Conservation (phyloP, 2,329 filamentous ascomycete species). For the Magnaporthales sp. region DNA sequence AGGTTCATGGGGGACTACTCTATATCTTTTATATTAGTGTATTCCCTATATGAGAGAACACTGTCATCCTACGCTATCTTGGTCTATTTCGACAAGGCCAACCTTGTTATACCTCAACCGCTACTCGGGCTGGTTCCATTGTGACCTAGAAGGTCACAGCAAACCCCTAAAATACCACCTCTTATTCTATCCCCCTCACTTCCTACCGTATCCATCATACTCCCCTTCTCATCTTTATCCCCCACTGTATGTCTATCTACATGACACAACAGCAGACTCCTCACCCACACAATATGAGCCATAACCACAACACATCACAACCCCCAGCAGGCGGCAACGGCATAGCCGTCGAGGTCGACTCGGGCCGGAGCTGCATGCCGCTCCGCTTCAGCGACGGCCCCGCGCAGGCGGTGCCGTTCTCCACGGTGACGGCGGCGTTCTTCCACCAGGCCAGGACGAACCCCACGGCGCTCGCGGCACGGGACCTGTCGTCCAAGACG, state of each 20-base stretch:
- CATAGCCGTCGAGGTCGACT: too few relatives aligned
- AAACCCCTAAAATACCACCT: background rate
- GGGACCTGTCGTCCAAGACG: constrained; percentile 5
- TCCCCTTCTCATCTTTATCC: too few relatives aligned
- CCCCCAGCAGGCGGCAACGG: too few relatives aligned
- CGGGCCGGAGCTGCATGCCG: background rate
- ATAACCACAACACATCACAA: background rate
- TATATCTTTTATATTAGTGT: background rate
- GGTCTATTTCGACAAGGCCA: background rate
- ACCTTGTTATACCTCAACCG: background rate
- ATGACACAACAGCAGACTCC: background rate
- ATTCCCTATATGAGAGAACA: background rate
- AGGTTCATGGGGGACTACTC: background rate
- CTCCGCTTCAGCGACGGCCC: constrained; percentile 4
- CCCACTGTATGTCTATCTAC: too few relatives aligned
- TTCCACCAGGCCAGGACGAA: constrained; percentile 1
- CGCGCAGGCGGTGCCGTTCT: background rate
- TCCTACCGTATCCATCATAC: too few relatives aligned
- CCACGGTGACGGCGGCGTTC: constrained; percentile 1
- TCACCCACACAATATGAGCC: background rate
- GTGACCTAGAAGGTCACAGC: background rate
- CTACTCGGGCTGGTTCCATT: background rate
- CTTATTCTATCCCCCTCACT: too few relatives aligned
- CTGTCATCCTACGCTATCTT: background rate
- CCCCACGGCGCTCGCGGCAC: background rate